These are phyloP conservation scores for Amanita subjunquillea DNA, from an alignment of 768 basidiomycete genomes.

Conservation along the genomic window DNA sequence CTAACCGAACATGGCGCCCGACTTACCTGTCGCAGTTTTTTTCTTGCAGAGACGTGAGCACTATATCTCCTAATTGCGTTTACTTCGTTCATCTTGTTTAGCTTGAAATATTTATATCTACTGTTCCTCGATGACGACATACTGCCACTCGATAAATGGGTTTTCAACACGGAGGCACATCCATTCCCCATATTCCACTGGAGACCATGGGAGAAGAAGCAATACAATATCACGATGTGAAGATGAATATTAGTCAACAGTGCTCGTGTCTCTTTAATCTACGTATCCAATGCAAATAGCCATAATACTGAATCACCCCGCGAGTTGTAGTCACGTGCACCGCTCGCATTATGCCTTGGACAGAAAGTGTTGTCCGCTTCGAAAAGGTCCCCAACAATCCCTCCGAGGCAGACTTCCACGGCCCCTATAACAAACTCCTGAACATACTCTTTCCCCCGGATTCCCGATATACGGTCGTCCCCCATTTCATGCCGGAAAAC, in stretches of 20 bases:
- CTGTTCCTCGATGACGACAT: constrained; percentile 56
- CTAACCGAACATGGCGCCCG: neutral
- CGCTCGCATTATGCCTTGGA: no score
- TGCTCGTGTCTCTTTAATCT: no score
- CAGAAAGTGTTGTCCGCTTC: no score
- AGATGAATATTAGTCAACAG: neutral
- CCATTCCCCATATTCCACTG: constrained; percentile 68
- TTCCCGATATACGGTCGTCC: no score
- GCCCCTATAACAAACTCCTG: no score
- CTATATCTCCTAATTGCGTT: neutral
- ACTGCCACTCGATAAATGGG: constrained; percentile 42
- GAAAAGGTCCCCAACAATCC: no score
- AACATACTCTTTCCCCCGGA: no score
- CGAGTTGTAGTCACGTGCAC: no score
- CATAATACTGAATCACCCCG: no score
- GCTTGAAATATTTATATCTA: constrained; percentile 63
- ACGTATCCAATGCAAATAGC: no score
- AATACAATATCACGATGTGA: constrained; percentile 24
- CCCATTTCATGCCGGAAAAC: no score
- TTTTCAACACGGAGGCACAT: constrained; percentile 65
- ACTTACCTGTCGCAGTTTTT: constrained; percentile 20
- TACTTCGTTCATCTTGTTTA: constrained; percentile 11
- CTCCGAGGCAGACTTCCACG: no score
- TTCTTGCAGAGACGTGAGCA: constrained; percentile 34
- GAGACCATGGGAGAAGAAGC: constrained; percentile 41